Evolutionary conservation across 106 monocot genomes (phyloP).

Genomic region (Dendrobium chrysotoxum): DNA sequence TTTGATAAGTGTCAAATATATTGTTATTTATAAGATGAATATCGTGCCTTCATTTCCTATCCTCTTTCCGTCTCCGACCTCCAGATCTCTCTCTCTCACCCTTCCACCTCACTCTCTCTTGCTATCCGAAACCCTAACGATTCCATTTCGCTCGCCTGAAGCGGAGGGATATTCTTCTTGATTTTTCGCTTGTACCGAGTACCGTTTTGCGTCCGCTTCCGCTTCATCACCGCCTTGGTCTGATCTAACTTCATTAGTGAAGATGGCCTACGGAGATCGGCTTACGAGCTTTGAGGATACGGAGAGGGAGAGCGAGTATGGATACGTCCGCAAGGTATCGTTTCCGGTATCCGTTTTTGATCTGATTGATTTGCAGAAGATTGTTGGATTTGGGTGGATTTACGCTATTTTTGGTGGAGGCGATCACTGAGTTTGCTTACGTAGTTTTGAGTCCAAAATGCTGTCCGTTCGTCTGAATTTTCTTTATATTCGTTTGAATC

Average conservation of each 20-base stretch:
- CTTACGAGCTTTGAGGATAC: slow-evolving; percentile 93
- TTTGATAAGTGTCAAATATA: too few species aligned
- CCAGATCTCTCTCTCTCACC: neutral
- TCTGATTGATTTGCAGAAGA: neutral
- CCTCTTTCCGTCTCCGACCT: neutral
- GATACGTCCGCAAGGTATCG: slow-evolving; percentile 89
- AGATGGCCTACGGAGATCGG: slow-evolving; percentile 67
- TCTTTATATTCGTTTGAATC: neutral
- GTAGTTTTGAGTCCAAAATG: too few species aligned
- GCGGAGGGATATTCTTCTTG: too few species aligned
- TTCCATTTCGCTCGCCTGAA: too few species aligned
- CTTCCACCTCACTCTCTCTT: too few species aligned
- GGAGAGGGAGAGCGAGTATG: slow-evolving; percentile 99
- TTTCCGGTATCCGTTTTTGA: neutral
- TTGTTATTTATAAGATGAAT: too few species aligned
- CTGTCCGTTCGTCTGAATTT: neutral
- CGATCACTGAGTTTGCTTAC: neutral
- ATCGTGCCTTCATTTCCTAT: too few species aligned
- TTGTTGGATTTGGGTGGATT: neutral
- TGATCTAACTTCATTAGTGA: neutral
- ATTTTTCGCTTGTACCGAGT: too few species aligned
- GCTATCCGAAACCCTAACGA: neutral
- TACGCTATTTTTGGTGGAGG: neutral
- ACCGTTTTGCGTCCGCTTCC: neutral
- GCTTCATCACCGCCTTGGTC: neutral